Conservation (phyloP, 305 asterid species). For the Solanum hybrid region DNA sequence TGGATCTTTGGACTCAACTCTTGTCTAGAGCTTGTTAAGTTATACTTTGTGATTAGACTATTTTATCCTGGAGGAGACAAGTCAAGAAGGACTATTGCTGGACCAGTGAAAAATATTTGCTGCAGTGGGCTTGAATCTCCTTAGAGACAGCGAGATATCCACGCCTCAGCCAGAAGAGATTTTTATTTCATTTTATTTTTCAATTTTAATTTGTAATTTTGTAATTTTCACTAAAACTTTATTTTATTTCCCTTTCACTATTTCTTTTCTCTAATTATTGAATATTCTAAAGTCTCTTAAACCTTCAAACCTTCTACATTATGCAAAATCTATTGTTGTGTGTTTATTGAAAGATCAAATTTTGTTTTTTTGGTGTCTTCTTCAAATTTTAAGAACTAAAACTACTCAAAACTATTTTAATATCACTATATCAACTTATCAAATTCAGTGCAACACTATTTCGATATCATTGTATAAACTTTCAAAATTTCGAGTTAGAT, state of each 20-base stretch:
- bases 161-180: neutral
- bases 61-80: neutral
- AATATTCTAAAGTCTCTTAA: neutral
- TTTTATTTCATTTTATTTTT: too few relatives aligned
- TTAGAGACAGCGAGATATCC: neutral
- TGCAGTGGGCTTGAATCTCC: neutral
- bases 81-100: neutral
- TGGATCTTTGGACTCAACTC: neutral
- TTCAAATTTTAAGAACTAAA: neutral
- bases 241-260: neutral
- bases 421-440: neutral
- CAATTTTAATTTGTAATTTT: neutral
- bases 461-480: neutral
- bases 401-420: neutral
- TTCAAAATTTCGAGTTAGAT: neutral
- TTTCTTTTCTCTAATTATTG: neutral
- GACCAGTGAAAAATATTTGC: neutral
- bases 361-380: neutral
- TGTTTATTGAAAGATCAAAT: neutral
- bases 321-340: neutral
- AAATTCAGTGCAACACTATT: neutral
- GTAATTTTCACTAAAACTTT: neutral
- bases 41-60: neutral
- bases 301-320: neutral
- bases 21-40: neutral